A percentile compares a stretch with the other conserved stretches of the same genome.
Evolutionary conservation across 1,139 yeast genomes (phyloP).

Genomic region (Geotrichum cucujoidarum): DNA sequence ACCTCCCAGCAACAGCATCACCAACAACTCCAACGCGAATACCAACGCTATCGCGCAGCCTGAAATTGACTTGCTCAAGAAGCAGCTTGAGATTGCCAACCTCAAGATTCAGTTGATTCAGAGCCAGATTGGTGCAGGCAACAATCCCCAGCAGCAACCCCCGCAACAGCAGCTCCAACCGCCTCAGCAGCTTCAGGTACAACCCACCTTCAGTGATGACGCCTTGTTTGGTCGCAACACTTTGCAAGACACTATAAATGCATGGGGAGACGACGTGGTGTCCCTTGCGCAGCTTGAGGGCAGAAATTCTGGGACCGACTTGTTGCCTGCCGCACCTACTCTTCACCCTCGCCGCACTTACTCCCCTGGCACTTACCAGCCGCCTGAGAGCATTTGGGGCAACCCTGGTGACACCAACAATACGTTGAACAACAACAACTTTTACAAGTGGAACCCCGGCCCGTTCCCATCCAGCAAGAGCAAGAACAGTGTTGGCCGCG

Average conservation of each 20-base stretch:
- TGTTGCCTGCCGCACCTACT: background rate
- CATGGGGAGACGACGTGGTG: background rate
- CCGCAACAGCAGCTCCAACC: background rate
- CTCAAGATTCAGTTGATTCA: conserved; percentile 16
- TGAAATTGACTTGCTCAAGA: conserved; percentile 18
- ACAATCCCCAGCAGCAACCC: background rate
- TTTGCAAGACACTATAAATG: background rate
- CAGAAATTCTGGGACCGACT: too few relatives aligned
- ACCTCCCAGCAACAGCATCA: too few relatives aligned
- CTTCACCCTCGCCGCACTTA: background rate
- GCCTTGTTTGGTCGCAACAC: background rate
- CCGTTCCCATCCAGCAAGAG: background rate
- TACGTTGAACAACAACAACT: conserved; percentile 2
- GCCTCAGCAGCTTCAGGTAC: background rate
- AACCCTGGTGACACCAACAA: conserved; percentile 8
- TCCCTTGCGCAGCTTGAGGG: conserved; percentile 9
- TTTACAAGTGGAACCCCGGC: conserved; percentile 14
- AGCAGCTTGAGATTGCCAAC: conserved; percentile 19
- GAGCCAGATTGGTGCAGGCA: conserved; percentile 9
- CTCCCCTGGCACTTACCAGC: conserved; percentile 13
- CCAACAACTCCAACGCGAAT: too few relatives aligned
- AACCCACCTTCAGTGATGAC: background rate
- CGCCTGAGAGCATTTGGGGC: conserved; percentile 13
- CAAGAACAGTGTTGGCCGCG: background rate
- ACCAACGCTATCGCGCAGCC: too few relatives aligned